Evolutionary conservation across 2,329 filamentous ascomycete species (phyloP).

Genomic region (Verticillium tricorpus): DNA sequence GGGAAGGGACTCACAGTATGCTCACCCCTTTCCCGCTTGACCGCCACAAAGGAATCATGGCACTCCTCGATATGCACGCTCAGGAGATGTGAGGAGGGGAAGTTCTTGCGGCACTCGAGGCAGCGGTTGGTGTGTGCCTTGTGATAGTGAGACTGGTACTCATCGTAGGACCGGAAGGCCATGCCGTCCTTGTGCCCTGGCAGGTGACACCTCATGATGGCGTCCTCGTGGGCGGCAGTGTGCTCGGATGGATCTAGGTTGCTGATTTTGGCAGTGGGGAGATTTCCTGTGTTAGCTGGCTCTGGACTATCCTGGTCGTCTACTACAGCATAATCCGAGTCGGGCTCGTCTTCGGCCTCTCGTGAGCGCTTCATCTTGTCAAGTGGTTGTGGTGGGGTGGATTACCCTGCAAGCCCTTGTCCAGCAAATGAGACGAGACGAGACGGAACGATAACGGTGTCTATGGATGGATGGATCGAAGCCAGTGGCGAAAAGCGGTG

Average conservation of each 20-base stretch:
- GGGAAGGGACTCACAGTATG: slow-evolving; percentile 62
- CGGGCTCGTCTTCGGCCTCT: slow-evolving; percentile 47
- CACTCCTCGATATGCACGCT: slow-evolving; percentile 84
- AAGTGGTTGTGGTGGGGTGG: slow-evolving; percentile 7
- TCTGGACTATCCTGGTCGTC: slow-evolving; percentile 4
- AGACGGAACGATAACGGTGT: background rate
- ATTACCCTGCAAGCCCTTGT: slow-evolving; percentile 3
- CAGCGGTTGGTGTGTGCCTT: slow-evolving; percentile 82
- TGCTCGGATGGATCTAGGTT: slow-evolving; percentile 49
- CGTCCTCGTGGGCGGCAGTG: slow-evolving; percentile 23
- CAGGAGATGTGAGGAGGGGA: slow-evolving; percentile 78
- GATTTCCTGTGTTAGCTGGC: slow-evolving; percentile 12
- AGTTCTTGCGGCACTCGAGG: slow-evolving; percentile 77
- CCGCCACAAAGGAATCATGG: slow-evolving; percentile 75
- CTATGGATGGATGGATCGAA: background rate
- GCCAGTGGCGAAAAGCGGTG: background rate
- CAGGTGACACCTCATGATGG: slow-evolving; percentile 71
- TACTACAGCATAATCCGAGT: slow-evolving; percentile 20
- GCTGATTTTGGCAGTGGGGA: slow-evolving; percentile 47
- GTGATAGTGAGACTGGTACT: slow-evolving; percentile 84
- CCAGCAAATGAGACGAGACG: background rate
- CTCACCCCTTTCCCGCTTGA: slow-evolving; percentile 73
- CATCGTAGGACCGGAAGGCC: slow-evolving; percentile 68
- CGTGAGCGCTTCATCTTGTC: slow-evolving; percentile 58
- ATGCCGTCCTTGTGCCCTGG: slow-evolving; percentile 72